These are phyloP conservation scores for Ceratobasidium sp. DNA, from an alignment of 1,284 basidiomycete species.

Conservation along the genomic window DNA sequence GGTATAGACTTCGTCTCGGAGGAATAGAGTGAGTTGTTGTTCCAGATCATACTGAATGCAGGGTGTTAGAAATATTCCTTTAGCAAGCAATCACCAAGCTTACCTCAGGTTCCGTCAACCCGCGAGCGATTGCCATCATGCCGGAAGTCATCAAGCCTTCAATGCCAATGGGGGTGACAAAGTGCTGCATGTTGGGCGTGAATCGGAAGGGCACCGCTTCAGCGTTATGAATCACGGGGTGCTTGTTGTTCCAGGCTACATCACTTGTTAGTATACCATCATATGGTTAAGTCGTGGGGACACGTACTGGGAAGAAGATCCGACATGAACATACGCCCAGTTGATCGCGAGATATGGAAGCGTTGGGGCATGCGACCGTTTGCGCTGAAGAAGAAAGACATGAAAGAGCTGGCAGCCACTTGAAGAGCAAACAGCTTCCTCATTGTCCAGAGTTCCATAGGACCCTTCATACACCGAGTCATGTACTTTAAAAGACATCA, in stretches of 20 bases:
- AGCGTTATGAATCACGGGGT: constrained; percentile 68
- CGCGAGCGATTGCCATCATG: constrained; percentile 89
- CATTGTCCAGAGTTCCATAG: constrained; percentile 93
- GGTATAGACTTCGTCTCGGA: constrained; percentile 87
- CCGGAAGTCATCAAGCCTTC: constrained; percentile 88
- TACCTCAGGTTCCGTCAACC: constrained; percentile 91
- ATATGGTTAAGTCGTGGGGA: background rate
- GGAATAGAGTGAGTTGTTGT: constrained; percentile 85
- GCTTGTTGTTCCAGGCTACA: constrained; percentile 54
- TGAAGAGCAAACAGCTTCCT: constrained; percentile 96
- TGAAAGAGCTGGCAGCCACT: constrained; percentile 86
- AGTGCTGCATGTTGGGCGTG: constrained; percentile 94
- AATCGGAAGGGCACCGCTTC: constrained; percentile 96
- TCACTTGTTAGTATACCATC: constrained; percentile 18
- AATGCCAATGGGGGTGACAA: constrained; percentile 85
- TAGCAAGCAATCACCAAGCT: background rate
- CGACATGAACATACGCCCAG: constrained; percentile 87
- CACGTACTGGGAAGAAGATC: constrained; percentile 81
- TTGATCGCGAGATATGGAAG: constrained; percentile 88
- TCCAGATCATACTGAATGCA: constrained; percentile 82
- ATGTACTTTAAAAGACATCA: constrained; percentile 70
- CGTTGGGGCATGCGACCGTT: constrained; percentile 82
- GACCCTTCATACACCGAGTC: constrained; percentile 80
- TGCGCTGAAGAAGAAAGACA: constrained; percentile 88
- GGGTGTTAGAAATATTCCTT: constrained; percentile 28